Evolutionary conservation across 163 green algal species (phyloP), one percentile per base, ranked within the genome.

Genomic region (Volvox carteri): DNA sequence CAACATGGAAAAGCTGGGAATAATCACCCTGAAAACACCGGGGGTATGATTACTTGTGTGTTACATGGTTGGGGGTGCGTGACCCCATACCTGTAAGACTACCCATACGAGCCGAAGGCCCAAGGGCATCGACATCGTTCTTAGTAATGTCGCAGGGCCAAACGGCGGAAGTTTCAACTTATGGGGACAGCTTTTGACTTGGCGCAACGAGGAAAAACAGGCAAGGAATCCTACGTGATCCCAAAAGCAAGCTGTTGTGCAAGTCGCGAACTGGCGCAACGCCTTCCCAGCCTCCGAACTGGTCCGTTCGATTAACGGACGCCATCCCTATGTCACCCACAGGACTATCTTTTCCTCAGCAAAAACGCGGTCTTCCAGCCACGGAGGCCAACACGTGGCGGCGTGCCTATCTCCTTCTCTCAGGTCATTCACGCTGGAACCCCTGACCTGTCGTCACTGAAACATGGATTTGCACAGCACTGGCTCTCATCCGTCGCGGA

Each of bases 391-490:
- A 98, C 98, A 92, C 95, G 96, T 37, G 96, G 96, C 33, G 96
- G 96, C 23, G 87, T 97, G 23, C 96, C 96, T 4, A 88, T 98
- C 25, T 98, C 96, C 93, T 98, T 95, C 52, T 96, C 96, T 5
- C 96, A 98, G 84, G 97, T 98, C 90, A 91, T 91, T 60, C 90
- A 96, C 46, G 90, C 98, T 58, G 97, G 97, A 0, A 93, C 92
- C 0, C 87, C 97, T 4, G 73, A 86, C 14, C 94, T 97, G 91
- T n/a, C n/a, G n/a, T n/a, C n/a, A n/a, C n/a, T n/a, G n/a, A 94
- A 97, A 92, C 97, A 99, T 81, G 97, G 97, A 68, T 99, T 98
- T 91, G 97, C 95, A 0, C 92, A 97, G 41, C 99, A 99, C 92
- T 91, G 39, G 8, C 50, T 54, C 44, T 99, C 96, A 85, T 50